Evolutionary conservation across 2,329 filamentous ascomycete species (phyloP), one percentile per base, ranked within the genome.

Genomic region (Fusarium liriodendri): DNA sequence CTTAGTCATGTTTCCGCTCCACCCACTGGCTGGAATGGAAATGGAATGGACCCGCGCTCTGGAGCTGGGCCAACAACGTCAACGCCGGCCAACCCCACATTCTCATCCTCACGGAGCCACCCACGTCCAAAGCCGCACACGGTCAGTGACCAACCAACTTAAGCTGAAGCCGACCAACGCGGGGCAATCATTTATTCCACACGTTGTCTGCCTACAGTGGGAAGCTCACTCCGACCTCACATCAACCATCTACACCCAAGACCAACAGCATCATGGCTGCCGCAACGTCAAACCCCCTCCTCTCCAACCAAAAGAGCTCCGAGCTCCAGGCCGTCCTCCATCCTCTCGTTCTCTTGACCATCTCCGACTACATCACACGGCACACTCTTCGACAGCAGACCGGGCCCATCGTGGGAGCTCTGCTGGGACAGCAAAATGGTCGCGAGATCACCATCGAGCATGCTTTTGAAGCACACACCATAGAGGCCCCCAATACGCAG

Each of bases 291-390:
- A 92, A 91, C 76, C 85, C 90, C 62, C 87, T 94, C 71, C 81
- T 95, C 55, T 94, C 92, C 7, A 87, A 87, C 67, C 88, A 91
- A 78, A 93, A 91, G 83, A 88, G 90, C 75, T 89, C 89, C 47
- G 94, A 97, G 82, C 90, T 97, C 52, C 92, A 95, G 74, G 91
- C 95, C 65, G 91, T 95, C 77, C 90, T 99, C 20, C 97, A 99
- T 80, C 97, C 97, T 29, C 92, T 99, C 58, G 95, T 98, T 62
- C 93, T 98, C 75, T 94, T 99, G 84, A 97, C 94, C 74, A 97
- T 99, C 79, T 98, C 96, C 77, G 97, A 99, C 83, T 97, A 97
- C 82, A 95, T 98, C 82, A 97, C 96, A 67, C 91, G 97, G 69
- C 95, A 98, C 83, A 94, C 92, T 1, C 88, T 98, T 66, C 91